Percentiles rank a stretch among this genome's conserved stretches.
Evolutionary conservation across 306 rosid species (phyloP).

Genomic region (Lupinus albus): DNA sequence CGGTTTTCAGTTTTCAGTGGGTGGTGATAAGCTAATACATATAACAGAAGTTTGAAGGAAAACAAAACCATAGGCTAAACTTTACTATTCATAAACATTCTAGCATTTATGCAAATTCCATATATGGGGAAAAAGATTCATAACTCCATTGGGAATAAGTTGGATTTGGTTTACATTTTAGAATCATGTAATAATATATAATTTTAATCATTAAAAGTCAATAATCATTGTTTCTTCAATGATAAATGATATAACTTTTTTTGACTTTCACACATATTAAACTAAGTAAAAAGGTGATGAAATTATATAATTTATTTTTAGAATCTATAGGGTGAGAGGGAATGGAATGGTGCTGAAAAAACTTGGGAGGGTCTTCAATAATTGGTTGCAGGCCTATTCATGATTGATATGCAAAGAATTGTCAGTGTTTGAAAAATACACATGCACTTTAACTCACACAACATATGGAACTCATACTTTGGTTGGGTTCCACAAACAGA

Average conservation of each 20-base stretch:
- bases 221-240: no score
- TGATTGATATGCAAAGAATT: conserved; percentile 56
- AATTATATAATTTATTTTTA: conserved; percentile 9
- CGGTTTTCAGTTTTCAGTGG: conserved; percentile 6
- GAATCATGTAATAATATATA: not conserved
- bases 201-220: no score
- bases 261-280: no score
- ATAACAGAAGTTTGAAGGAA: conserved; percentile 22
- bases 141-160: not conserved
- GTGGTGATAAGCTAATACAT: conserved; percentile 36
- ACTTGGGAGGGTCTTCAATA: conserved; percentile 14
- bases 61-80: conserved; percentile 30
- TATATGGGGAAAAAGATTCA: conserved; percentile 10
- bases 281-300: no score
- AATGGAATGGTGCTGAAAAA: conserved; percentile 40
- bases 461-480: not conserved
- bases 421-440: conserved; percentile 65
- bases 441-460: conserved; percentile 45
- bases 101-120: conserved; percentile 32
- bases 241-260: no score
- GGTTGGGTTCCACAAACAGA: conserved; percentile 29
- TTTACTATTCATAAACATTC: not conserved
- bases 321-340: not conserved
- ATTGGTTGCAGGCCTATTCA: conserved; percentile 49
- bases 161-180: not conserved